These are phyloP conservation scores for Linum lewisii DNA, from an alignment of 345 rosid species.

Conservation along the genomic window DNA sequence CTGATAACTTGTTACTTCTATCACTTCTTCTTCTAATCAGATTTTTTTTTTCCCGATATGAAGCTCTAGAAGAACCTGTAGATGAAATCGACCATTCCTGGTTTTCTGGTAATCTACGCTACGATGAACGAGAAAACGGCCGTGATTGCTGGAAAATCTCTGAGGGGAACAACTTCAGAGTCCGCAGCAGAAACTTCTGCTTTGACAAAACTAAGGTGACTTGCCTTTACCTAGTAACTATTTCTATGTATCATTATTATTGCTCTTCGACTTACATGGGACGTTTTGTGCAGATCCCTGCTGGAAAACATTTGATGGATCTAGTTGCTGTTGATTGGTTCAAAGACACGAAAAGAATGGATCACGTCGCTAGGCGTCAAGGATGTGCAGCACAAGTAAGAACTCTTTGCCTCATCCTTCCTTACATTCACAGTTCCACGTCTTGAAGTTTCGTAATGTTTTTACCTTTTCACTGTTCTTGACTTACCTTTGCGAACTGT, in stretches of 20 bases:
- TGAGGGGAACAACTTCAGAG: constrained; percentile 84
- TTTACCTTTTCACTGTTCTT: background rate
- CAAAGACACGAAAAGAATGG: constrained; percentile 92
- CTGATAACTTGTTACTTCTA: background rate
- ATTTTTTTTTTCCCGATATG: constrained; percentile 14
- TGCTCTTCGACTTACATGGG: constrained; percentile 5
- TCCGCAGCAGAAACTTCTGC: constrained; percentile 89
- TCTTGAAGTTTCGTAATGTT: background rate
- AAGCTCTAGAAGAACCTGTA: constrained; percentile 56
- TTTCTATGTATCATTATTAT: constrained; percentile 11
- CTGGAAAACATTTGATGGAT: constrained; percentile 94
- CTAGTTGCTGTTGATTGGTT: constrained; percentile 99
- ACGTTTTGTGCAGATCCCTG: constrained; percentile 58
- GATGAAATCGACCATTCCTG: constrained; percentile 72
- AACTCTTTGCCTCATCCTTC: background rate
- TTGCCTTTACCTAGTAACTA: constrained; percentile 4
- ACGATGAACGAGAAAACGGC: constrained; percentile 72
- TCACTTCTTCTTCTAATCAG: constrained; percentile 6
- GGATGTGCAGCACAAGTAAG: constrained; percentile 96
- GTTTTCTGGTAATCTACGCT: constrained; percentile 73
- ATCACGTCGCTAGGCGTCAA: constrained; percentile 83
- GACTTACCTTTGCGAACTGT: background rate
- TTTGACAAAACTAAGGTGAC: constrained; percentile 77
- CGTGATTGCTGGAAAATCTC: constrained; percentile 90
- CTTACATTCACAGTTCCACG: too few species aligned